Evolutionary conservation across 2,329 filamentous ascomycete genomes (phyloP), one percentile per base, ranked within the genome.

Genomic region (Aspergillus awamori): DNA sequence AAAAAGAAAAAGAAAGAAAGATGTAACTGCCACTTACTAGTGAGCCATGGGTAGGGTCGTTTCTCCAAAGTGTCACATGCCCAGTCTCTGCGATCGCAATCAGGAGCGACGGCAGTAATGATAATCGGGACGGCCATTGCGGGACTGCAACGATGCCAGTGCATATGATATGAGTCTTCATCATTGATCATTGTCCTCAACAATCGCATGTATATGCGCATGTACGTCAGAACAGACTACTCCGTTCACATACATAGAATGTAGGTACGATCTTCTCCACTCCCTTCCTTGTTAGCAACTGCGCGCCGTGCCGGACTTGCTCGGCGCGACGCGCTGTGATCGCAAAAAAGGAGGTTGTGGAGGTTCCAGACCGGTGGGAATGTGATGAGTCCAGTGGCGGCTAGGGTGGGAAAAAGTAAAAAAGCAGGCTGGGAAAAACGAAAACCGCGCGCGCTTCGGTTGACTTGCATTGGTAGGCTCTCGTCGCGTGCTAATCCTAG

Each of bases 301-400:
- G 43, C 45, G 53, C 15, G 49, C 52, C 41, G 53, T 47, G 38
- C 30, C 59, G 59, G 56, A 10, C n/a, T 51, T 62, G 38, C 53
- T 62, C 62, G 59, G 62, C n/a, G 52, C n/a, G 17, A 38, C 22
- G 51, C 33, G 39, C 36, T 39, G 15, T 53, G 20, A 60, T 39
- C 33, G 8, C 30, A 30, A 39, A 36, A 58, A 47, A 28, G 41
- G 54, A 57, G 61, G 51, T 51, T 62, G 57, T 43, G 56, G 59
- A 48, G 54, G 53, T 61, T 63, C 61, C 63, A 65, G 63, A 53
- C 58, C 58, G 52, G 43, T 53, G 58, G 58, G 59, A 65, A 66
- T 65, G 63, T 66, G 64, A 66, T 61, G 59, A 54, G 48, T 66
- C 64, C 38, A 66, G 60, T 61, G 60, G 57, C 53, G 53, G 56